Evolutionary conservation across 148 eudicot species (phyloP), one percentile per base, ranked within the genome.

Genomic region (Vaccinium macrocarpon): DNA sequence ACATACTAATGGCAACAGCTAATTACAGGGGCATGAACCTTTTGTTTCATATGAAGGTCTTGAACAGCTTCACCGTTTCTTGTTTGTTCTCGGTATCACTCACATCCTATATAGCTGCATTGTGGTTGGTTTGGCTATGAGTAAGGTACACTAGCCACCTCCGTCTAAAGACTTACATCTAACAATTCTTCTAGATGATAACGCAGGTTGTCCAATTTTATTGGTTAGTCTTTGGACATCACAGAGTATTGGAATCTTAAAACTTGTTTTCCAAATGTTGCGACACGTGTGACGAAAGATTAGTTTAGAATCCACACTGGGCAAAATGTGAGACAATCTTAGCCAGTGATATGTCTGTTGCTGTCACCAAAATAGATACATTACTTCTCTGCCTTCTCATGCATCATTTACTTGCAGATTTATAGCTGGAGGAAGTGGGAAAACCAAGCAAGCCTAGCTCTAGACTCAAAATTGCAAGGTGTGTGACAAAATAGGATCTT

Each of bases 391-490:
- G 38, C 38, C 38, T 35, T 35, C 46, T 80, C n/a, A 32, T 46
- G 70, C 46, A 35, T 79, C 82, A 35, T 6, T 8, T 81, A 27
- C 29, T 83, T 78, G 85, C 81, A 97, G 99, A 97, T 97, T 81
- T 97, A 97, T 87, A 97, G 99, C 90, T 97, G 99, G 99, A 95
- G 95, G 90, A 94, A 95, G 88, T 97, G 98, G 98, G 99, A 97
- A 86, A 81, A 86, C 84, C 96, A 94, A 88, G 96, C 92, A 70
- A 86, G 85, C 76, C 88, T 91, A 46, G 88, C 91, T 11, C 90
- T 88, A 50, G 99, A 91, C 7, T 93, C 86, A 59, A 87, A 86
- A 84, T 73, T 91, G 88, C 93, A 88, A 88, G 95, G 98, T 92
- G 85, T 21, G 73, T 25, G 16, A 49, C 3, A 11, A 74, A 48